These are phyloP conservation scores for Pseudognaphalium luteoalbum DNA, from an alignment of 129 eudicot genomes.

Conservation along the genomic window DNA sequence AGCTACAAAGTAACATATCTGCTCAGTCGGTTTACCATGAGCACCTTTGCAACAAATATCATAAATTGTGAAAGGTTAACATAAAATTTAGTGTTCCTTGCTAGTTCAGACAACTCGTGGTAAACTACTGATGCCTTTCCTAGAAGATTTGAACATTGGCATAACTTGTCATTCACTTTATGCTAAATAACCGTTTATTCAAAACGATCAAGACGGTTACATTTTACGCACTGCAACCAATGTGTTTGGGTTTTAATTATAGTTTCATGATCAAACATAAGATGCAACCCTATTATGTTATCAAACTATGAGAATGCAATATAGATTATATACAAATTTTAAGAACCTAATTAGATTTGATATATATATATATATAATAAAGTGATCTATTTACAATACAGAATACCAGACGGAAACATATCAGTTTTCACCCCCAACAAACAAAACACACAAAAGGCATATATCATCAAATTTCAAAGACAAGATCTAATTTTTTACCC, in stretches of 20 bases:
- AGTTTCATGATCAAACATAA: not conserved
- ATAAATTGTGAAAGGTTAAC: not conserved
- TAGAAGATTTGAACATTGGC: not conserved
- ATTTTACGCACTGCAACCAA: not conserved
- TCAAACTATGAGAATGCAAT: too few species aligned
- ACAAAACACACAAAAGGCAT: not conserved
- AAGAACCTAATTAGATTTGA: too few species aligned
- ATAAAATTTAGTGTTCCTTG: not conserved
- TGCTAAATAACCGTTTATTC: not conserved
- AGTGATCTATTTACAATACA: too few species aligned
- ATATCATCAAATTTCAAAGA: not conserved
- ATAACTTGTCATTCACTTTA: not conserved
- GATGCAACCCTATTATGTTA: not conserved
- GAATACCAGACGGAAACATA: too few species aligned
- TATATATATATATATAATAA: too few species aligned
- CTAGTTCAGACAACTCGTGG: not conserved
- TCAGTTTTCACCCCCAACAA: too few species aligned
- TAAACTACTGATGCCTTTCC: not conserved
- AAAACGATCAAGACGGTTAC: not conserved
- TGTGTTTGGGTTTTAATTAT: not conserved
- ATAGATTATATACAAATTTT: too few species aligned
- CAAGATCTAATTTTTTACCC: slow-evolving; percentile 5
- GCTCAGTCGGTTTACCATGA: not conserved
- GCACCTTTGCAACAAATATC: not conserved
- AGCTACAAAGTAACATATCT: not conserved